Evolutionary conservation across 106 monocot species (phyloP).

Genomic region (Dioscorea alata): DNA sequence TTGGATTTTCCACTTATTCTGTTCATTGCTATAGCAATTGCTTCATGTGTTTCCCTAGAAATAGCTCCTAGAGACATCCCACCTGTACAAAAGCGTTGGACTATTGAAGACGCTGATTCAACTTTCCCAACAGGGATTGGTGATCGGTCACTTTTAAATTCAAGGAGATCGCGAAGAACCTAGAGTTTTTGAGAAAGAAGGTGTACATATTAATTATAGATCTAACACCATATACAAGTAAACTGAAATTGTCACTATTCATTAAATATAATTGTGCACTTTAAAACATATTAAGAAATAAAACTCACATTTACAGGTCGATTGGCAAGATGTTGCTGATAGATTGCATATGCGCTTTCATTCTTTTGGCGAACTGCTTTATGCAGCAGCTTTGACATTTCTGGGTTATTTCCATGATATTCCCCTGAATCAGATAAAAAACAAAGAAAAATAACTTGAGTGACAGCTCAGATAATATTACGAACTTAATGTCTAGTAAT

Average conservation of each 20-base stretch:
- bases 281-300: not conserved
- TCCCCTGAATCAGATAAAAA: slow-evolving; percentile 47
- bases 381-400: slow-evolving; percentile 97
- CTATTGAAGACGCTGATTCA: slow-evolving; percentile 88
- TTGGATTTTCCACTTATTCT: slow-evolving; percentile 96
- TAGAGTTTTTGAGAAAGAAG: slow-evolving; percentile 8
- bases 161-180: slow-evolving; percentile 96
- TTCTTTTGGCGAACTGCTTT: slow-evolving; percentile 96
- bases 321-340: slow-evolving; percentile 93
- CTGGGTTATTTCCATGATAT: slow-evolving; percentile 97
- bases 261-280: no score
- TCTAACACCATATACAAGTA: no score
- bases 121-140: slow-evolving; percentile 94
- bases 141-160: slow-evolving; percentile 75
- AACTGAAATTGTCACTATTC: no score
- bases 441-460: not conserved
- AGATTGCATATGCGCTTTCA: slow-evolving; percentile 84
- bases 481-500: no score
- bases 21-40: slow-evolving; percentile 99
- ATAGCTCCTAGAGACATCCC: slow-evolving; percentile 99
- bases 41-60: slow-evolving; percentile 98
- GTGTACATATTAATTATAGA: not conserved
- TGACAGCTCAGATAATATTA: no score
- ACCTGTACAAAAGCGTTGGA: slow-evolving; percentile 94
- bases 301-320: slow-evolving; percentile 83